phyloP scores from a whole-genome alignment of 139 green algal species.

The Raphidocelis subcapitata region DNA sequence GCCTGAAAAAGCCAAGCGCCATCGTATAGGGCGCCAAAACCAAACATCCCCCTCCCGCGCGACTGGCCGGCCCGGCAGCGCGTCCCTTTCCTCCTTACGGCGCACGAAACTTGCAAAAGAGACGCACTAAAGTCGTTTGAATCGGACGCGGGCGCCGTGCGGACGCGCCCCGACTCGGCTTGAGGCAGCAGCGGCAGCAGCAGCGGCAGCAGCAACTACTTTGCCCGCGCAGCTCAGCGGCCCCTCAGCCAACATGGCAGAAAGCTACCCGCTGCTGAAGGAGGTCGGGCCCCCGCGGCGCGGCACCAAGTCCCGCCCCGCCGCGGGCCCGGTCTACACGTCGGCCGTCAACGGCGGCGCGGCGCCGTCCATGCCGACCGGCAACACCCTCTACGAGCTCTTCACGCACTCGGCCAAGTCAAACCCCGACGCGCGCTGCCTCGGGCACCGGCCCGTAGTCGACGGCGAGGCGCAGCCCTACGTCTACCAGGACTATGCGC shows the following conservation, averaged over 20 bases:
- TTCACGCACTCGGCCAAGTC: slow-evolving; percentile 43
- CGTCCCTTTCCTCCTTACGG: too few relatives aligned
- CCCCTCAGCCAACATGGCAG: background rate
- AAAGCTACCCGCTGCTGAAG: slow-evolving; percentile 15
- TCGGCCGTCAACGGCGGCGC: slow-evolving; percentile 45
- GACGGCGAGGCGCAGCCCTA: slow-evolving; percentile 31
- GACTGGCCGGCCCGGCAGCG: too few relatives aligned
- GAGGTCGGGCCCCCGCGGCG: background rate
- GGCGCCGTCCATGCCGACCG: slow-evolving; percentile 39
- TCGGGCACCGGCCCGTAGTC: slow-evolving; percentile 34
- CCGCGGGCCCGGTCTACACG: slow-evolving; percentile 27
- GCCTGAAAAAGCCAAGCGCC: too few relatives aligned
- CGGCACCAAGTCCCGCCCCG: background rate
- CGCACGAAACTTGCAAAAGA: too few relatives aligned
- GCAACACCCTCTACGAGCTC: slow-evolving; percentile 61
- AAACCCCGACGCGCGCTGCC: slow-evolving; percentile 39
- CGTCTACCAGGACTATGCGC: slow-evolving; percentile 49
- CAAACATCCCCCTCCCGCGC: too few relatives aligned
- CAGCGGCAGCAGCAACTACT: too few relatives aligned
- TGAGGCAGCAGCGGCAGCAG: too few relatives aligned
- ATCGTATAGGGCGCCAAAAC: too few relatives aligned
- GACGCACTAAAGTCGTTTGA: too few relatives aligned
- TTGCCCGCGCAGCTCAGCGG: background rate
- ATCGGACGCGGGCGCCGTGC: too few relatives aligned
- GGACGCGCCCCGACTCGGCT: too few relatives aligned